Evolutionary conservation across 768 basidiomycete genomes (phyloP).

Genomic region (Phylloporus arenicola): DNA sequence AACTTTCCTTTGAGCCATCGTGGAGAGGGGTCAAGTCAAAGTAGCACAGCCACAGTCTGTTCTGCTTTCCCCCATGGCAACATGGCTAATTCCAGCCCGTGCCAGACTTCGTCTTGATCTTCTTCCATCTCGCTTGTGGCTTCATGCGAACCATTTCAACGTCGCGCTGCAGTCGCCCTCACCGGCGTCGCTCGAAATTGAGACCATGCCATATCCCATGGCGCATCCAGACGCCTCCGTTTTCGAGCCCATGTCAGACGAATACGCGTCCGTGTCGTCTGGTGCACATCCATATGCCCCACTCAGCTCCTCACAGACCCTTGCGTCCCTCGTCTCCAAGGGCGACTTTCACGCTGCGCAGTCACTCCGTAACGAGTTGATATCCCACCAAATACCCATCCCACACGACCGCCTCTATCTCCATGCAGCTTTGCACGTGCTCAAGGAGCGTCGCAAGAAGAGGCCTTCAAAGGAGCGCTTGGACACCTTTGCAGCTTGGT

Average conservation of each 20-base stretch:
- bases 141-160: slow-evolving; percentile 18
- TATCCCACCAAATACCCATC: slow-evolving; percentile 34
- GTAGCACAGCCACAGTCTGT: background rate
- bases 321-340: slow-evolving; percentile 19
- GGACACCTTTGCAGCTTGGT: slow-evolving; percentile 37
- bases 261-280: slow-evolving; percentile 24
- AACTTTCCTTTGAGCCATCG: background rate
- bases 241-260: slow-evolving; percentile 34
- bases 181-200: slow-evolving; percentile 33
- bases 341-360: slow-evolving; percentile 27
- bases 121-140: slow-evolving; percentile 12
- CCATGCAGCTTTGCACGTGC: slow-evolving; percentile 31
- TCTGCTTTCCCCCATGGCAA: slow-evolving; percentile 15
- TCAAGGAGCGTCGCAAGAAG: slow-evolving; percentile 18
- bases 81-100: slow-evolving; percentile 20
- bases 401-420: slow-evolving; percentile 33
- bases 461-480: slow-evolving; percentile 15
- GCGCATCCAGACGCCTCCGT: slow-evolving; percentile 28
- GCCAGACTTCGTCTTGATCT: slow-evolving; percentile 13
- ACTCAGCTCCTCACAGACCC: slow-evolving; percentile 20
- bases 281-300: slow-evolving; percentile 14
- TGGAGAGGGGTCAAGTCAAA: no score
- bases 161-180: slow-evolving; percentile 28
- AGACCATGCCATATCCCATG: slow-evolving; percentile 32
- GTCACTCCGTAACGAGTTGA: slow-evolving; percentile 37